Evolutionary conservation across 2,329 filamentous ascomycete species (phyloP).

Genomic region (Parasarocladium wereldwijsianum): DNA sequence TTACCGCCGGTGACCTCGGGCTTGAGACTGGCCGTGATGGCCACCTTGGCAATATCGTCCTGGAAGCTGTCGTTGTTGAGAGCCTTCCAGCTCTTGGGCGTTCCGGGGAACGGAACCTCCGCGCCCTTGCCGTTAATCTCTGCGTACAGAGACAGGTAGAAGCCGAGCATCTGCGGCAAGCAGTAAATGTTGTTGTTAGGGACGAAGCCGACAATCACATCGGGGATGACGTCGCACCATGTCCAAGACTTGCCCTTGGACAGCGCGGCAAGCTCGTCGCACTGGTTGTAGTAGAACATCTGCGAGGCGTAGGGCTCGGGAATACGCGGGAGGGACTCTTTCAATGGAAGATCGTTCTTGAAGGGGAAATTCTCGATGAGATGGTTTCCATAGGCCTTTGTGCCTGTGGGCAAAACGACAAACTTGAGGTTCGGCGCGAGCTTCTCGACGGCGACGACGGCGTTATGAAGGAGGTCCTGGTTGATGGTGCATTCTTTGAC

Average conservation of each 20-base stretch:
- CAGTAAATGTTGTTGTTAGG: constrained; percentile 27
- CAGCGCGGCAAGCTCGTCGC: constrained; percentile 21
- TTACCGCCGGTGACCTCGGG: constrained; percentile 21
- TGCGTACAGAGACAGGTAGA: constrained; percentile 21
- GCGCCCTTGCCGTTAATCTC: constrained; percentile 20
- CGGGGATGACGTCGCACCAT: constrained; percentile 27
- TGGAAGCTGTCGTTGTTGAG: constrained; percentile 21
- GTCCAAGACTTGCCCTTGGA: constrained; percentile 23
- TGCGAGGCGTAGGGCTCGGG: constrained; percentile 24
- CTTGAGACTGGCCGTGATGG: constrained; percentile 24
- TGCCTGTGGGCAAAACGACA: constrained; percentile 24
- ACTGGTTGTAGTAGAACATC: constrained; percentile 31
- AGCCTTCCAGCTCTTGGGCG: constrained; percentile 15
- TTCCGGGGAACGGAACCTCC: constrained; percentile 20
- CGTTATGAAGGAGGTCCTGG: constrained; percentile 20
- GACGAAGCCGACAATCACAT: constrained; percentile 27
- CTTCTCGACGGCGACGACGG: constrained; percentile 21
- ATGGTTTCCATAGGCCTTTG: constrained; percentile 22
- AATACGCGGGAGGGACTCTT: constrained; percentile 23
- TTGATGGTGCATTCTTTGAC: constrained; percentile 19
- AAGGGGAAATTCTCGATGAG: constrained; percentile 14
- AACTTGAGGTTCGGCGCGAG: constrained; percentile 22
- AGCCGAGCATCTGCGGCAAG: constrained; percentile 22
- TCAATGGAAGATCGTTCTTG: constrained; percentile 19
- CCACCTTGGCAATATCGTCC: constrained; percentile 22